Base-by-base conservation (phyloP, 2,329 filamentous ascomycete genomes). In the Aspergillus ochraceoroseus region DNA sequence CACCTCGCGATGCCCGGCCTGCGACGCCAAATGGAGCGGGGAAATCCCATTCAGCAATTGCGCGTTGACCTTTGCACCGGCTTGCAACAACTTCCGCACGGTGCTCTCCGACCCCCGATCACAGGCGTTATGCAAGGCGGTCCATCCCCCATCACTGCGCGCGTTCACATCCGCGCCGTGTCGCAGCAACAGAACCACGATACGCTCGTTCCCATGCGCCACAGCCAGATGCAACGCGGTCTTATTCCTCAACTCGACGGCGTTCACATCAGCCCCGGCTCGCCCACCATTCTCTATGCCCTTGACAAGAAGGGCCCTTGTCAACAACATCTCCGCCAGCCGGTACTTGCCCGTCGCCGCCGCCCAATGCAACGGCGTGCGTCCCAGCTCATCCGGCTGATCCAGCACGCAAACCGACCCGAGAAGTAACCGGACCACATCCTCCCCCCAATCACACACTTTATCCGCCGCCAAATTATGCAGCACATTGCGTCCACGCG, bases 331-430 rank as follows among this genome's bases (percentile, higher is more conserved):
- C 39, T 70, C 66, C 12, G 70, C 72, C 7, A 79, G 61, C 20
- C 66, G 64, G 34, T 69, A 60, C 51, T 78, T 76, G 12, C 73
- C 73, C 30, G 75, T 76, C 15, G 72, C 75, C 23, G 74, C 76
- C 1, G 76, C 75, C 75, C 76, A 79, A 44, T 79, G 68, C 28
- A 80, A 55, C 2, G 77, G 72, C 19, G 73, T 76, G 8, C 76
- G 67, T 7, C 71, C 70, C 14, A 72, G 54, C 36, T 65, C 64
- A 51, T 74, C 71, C 18, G 62, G 59, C 5, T 64, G 67, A 46
- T 71, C 68, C 19, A 73, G 55, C 7, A 57, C 50, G 43, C 68
- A 66, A 14, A 61, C 55, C 3, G 63, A 65, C 13, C 55, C 49
- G 32, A 73, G 46, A 25, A 74, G 44, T 34, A 68, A 40, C 11